Base-by-base conservation (phyloP, 441 rosid genomes). In the Brassica balearica region DNA sequence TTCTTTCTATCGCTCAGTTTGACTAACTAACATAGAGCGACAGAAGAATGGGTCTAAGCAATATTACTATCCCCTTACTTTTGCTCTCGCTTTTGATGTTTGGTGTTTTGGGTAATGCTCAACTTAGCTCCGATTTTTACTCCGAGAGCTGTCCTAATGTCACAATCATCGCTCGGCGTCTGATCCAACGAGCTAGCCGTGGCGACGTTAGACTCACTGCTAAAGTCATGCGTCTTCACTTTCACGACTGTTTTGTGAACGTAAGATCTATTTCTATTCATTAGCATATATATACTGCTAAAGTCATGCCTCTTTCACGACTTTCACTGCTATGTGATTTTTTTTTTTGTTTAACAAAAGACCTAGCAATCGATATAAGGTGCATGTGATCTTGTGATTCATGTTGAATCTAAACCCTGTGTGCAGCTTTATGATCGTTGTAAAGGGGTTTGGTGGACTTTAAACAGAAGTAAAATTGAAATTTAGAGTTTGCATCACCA, bases 181-280 rank as follows among this genome's bases (percentile, higher is more conserved):
- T 77, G 25, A 77, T 77, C 62, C 72, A 71, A 20, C 83, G 73
- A 71, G 82, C 85, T 9, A 89, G 91, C 25, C 80, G 93, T 27
- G 76, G 4, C 17, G 79, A 84, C 73, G 88, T 88, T 65, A 68
- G 91, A 66, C 88, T 94, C 88, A 91, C 90, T 0, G 96, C 93
- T 73, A 89, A 96, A 59, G 75, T 93, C 80, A 78, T 86, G 41
- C 89, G 95, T 36, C 93, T 93, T 72, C 96, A 89, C 78, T 92
- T 91, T 81, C 95, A 93, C 9, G 97, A 93, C 82, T 93, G 98
- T 84, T 91, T 91, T 36, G 95, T 91, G 58, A 87, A 90, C 72
- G 95, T 91, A 74, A 66, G 77, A 58, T 43, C 25, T 58, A 10
- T 36, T 15, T 55, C 19, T 68, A 15, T 14, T 6, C 72, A 72